Percentiles rank a stretch among this genome's conserved stretches.
Conservation (phyloP, 139 green algal genomes). For the Chlorella sp. region DNA sequence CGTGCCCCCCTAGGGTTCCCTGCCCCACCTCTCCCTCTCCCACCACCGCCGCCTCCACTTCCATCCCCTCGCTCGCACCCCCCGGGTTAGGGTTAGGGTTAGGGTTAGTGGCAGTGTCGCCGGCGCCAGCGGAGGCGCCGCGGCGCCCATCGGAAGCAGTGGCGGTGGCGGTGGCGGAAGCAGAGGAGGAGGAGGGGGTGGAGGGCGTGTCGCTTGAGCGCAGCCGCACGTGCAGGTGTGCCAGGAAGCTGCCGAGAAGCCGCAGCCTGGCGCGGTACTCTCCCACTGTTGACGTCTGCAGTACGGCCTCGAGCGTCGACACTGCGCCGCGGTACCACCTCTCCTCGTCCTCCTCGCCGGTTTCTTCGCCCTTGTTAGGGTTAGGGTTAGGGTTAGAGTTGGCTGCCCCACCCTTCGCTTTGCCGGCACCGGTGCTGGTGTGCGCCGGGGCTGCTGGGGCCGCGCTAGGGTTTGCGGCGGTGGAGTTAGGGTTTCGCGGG, state of each 20-base stretch:
- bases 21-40: not conserved
- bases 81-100: no score
- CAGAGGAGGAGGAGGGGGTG: no score
- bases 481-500: no score
- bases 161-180: no score
- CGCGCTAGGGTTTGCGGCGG: not conserved
- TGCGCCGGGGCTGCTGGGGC: not conserved
- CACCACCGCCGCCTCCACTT: not conserved
- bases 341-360: conserved; percentile 13
- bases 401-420: not conserved
- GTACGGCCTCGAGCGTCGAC: conserved; percentile 76
- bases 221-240: conserved; percentile 36
- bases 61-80: no score
- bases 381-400: no score
- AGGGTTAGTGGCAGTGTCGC: not conserved
- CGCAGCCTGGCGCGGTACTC: conserved; percentile 75
- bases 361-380: conserved; percentile 3
- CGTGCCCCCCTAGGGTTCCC: conserved; percentile 2
- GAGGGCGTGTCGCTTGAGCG: no score
- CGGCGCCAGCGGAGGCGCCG: no score
- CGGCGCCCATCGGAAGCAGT: not conserved
- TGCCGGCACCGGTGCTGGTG: not conserved
- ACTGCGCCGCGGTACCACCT: conserved; percentile 27
- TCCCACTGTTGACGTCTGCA: conserved; percentile 81
- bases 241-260: conserved; percentile 58